Base-by-base conservation (phyloP, 345 rosid species). In the Passiflora organensis region DNA sequence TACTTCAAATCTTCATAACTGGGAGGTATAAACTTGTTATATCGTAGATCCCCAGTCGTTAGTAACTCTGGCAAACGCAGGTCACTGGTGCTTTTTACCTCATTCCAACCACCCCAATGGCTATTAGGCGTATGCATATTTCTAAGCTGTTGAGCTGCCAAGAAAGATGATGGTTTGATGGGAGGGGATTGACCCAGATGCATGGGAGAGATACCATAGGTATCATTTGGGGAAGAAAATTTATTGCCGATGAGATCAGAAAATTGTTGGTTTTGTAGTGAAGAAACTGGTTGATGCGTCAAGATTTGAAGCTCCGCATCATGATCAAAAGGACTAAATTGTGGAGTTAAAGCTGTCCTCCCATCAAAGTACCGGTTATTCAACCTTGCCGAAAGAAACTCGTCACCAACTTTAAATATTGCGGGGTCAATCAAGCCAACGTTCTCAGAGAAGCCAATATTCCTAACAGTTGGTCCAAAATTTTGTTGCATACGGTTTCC, bases 391-490 rank as follows among this genome's bases (percentile, higher is more conserved):
- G 70, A 56, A 14, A 47, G 60, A 32, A 66, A 39, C 59, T 79
- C 75, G 32, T 68, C 53, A 37, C 78, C 78, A 62, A 72, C 74
- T 32, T 72, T 74, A 60, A 72, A 25, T 42, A 74, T 72, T 43
- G 84, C 77, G 64, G 84, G 84, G 72, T 79, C 80, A 37, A 71
- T 32, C 38, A 79, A 72, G 55, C 71, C 80, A 57, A 57, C 64
- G 66, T 82, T 77, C 14, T 32, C 49, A 19, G 59, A 45, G 49
- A 47, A 17, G 32, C 74, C 69, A 59, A 53, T 10, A 38, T 44
- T 67, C 48, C 74, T 64, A 67, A 38, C 34, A 2, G 47, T 50
- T 32, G 62, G 62, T 39, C 67, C 55, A 50, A 72, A 56, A 20
- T 53, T 59, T 21, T 58, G 76, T 1, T 58, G 66, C 61, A 67